Conservation (phyloP, 208 protist species). For the Histomonas meleagridis region DNA sequence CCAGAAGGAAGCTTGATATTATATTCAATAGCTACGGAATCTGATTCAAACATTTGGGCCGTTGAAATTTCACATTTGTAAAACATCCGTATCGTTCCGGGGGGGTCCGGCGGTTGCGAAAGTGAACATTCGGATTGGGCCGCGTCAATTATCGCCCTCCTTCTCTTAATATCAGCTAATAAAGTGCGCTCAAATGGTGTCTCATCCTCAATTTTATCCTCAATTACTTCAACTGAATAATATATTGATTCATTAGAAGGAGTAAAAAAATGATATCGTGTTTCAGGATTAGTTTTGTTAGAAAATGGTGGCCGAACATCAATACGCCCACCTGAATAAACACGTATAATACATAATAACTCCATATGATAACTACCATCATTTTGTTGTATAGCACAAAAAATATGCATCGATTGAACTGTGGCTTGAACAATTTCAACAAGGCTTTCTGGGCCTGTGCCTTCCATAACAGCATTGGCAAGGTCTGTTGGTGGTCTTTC, state of each 20-base stretch:
- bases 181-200: background rate
- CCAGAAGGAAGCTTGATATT: background rate
- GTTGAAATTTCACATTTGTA: background rate
- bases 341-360: background rate
- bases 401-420: slow-evolving; percentile 33
- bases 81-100: background rate
- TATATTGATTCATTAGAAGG: background rate
- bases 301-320: slow-evolving; percentile 13
- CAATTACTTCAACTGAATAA: background rate
- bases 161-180: background rate
- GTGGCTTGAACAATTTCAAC: background rate
- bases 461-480: background rate
- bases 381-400: background rate
- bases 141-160: background rate
- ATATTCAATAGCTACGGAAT: background rate
- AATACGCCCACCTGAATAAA: background rate
- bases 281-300: background rate
- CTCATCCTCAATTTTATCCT: background rate
- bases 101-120: background rate
- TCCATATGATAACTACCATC: background rate
- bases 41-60: background rate
- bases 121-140: background rate
- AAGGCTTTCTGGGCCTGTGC: background rate
- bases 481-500: background rate
- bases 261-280: background rate